phyloP scores from a whole-genome alignment of 768 basidiomycete species.

The Russula ochroleuca region DNA sequence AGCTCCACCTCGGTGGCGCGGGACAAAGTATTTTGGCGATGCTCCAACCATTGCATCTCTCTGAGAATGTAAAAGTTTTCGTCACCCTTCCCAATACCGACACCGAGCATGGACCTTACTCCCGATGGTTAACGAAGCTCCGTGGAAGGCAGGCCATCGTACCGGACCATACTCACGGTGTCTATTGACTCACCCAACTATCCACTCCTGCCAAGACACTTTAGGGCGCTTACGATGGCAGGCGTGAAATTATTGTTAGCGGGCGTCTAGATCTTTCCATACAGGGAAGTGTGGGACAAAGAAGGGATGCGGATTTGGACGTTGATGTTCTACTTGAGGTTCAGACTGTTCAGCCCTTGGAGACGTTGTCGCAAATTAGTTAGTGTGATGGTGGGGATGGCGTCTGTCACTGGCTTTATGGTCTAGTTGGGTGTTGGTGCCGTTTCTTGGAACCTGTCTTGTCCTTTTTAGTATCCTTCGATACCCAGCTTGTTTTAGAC shows the following conservation, averaged over 20 bases:
- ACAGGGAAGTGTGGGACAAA: background rate
- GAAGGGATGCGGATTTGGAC: background rate
- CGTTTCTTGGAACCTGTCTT: background rate
- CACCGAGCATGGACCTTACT: background rate
- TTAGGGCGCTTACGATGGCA: background rate
- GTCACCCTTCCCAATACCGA: slow-evolving; percentile 4
- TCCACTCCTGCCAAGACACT: background rate
- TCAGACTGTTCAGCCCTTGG: background rate
- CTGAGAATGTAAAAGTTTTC: slow-evolving; percentile 2
- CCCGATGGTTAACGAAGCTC: slow-evolving; percentile 7
- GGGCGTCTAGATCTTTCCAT: background rate
- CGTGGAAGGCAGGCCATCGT: background rate
- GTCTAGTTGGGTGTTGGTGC: background rate
- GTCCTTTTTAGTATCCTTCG: background rate
- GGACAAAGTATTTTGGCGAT: slow-evolving; percentile 4
- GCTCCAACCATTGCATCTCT: slow-evolving; percentile 2
- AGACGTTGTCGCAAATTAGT: no score
- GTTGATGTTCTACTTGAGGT: background rate
- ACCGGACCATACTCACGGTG: background rate
- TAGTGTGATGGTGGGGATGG: background rate
- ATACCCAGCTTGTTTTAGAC: background rate
- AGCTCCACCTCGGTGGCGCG: slow-evolving; percentile 9
- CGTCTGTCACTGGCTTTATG: background rate
- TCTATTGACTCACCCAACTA: background rate
- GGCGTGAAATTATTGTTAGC: background rate